Conservation (phyloP, 2,329 filamentous ascomycete genomes). For the Huntiella abstrusa region DNA sequence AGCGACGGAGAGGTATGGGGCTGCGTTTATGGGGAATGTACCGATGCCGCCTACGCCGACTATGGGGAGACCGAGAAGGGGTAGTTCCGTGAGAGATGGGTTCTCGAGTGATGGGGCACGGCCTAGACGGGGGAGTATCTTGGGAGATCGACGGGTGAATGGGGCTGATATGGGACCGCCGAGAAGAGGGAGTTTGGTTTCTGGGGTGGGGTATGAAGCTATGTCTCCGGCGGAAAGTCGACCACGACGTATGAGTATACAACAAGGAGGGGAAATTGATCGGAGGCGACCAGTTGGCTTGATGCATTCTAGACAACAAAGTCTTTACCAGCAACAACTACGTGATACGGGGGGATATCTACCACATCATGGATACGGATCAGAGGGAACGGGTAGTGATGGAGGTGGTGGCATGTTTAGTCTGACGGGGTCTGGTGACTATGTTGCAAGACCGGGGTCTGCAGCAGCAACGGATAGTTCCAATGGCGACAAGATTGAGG, state of each 20-base stretch:
- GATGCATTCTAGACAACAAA: slow-evolving; percentile 4
- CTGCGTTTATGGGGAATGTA: background rate
- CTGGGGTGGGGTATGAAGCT: too few species aligned
- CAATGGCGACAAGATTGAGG: slow-evolving; percentile 2
- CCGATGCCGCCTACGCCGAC: background rate
- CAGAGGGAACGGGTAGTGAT: too few species aligned
- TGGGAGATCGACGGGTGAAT: background rate
- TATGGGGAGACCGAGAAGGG: too few species aligned
- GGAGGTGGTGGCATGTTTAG: too few species aligned
- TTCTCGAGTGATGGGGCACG: too few species aligned
- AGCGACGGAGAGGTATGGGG: background rate
- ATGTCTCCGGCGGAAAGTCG: background rate
- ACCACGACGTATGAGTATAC: slow-evolving; percentile 4
- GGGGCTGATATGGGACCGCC: background rate
- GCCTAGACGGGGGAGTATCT: background rate
- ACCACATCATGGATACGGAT: too few species aligned
- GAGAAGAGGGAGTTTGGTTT: slow-evolving; percentile 1
- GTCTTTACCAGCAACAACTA: slow-evolving; percentile 4
- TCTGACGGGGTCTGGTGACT: too few species aligned
- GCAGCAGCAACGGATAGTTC: slow-evolving; percentile 10
- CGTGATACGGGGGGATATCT: background rate
- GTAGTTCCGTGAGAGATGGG: too few species aligned
- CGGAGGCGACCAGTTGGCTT: slow-evolving; percentile 1
- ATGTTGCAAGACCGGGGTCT: slow-evolving; percentile 5
- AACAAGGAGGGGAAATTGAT: background rate